phyloP scores from a whole-genome alignment of 2,329 filamentous ascomycete genomes.

The Hypoxylon sp. region DNA sequence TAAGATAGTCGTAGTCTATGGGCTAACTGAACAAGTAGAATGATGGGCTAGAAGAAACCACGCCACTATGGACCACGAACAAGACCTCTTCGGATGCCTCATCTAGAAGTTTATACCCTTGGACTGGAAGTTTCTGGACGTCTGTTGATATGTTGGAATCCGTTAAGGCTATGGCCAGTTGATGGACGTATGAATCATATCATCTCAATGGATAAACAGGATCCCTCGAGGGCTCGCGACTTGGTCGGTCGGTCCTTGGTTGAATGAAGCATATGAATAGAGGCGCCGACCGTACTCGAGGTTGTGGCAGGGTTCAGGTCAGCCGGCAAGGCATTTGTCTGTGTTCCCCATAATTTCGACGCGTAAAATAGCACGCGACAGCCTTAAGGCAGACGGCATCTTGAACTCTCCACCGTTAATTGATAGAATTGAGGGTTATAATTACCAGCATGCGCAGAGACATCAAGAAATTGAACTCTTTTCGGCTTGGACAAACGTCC shows the following conservation, averaged over 20 bases:
- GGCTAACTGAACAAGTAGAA: conserved; percentile 1
- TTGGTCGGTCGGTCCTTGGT: conserved; percentile 14
- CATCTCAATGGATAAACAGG: conserved; percentile 23
- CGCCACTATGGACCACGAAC: neutral
- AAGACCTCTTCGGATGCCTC: conserved; percentile 16
- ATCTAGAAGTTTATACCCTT: neutral
- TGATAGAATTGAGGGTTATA: neutral
- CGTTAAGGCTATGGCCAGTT: neutral
- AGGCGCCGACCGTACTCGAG: conserved; percentile 5
- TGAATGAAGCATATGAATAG: conserved; percentile 9
- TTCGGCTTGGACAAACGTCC: conserved; percentile 1
- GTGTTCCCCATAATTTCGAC: conserved; percentile 10
- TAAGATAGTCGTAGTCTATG: conserved; percentile 5
- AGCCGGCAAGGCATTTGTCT: conserved; percentile 8
- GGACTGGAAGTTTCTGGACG: conserved; percentile 4
- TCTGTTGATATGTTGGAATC: neutral
- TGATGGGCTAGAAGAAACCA: neutral
- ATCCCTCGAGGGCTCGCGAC: neutral
- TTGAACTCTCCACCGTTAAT: neutral
- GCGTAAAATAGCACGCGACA: conserved; percentile 11
- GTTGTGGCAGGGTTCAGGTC: neutral
- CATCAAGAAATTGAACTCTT: neutral
- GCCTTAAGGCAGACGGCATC: conserved; percentile 6
- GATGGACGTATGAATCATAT: conserved; percentile 19
- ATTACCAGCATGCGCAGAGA: conserved; percentile 1